Evolutionary conservation across 352 stramenopile species (phyloP).

Genomic region (Globisporangium barbulae): DNA sequence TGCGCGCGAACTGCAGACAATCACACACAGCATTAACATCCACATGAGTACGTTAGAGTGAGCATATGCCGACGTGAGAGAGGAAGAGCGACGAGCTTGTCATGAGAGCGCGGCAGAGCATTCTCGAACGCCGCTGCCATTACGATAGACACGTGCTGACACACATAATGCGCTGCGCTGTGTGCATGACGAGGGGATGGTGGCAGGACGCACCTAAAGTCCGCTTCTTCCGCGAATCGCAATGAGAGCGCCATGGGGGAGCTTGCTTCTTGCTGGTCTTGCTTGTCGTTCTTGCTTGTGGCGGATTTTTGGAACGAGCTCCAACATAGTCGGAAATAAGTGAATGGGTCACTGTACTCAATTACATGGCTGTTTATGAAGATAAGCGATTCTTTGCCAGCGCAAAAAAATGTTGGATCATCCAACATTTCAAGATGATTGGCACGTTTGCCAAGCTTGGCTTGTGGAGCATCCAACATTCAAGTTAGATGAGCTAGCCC

Average conservation of each 20-base stretch:
- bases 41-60: background rate
- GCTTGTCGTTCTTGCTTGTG: background rate
- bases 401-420: too few species aligned
- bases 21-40: background rate
- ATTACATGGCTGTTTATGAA: too few species aligned
- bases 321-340: too few species aligned
- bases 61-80: too few species aligned
- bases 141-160: background rate
- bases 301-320: too few species aligned
- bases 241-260: constrained; percentile 36
- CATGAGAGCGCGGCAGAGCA: background rate
- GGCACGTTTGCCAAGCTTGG: too few species aligned
- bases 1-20: constrained; percentile 38
- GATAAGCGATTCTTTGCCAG: too few species aligned
- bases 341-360: too few species aligned
- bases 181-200: background rate
- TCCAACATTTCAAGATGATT: too few species aligned
- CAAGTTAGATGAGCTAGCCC: too few species aligned
- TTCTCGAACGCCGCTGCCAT: background rate
- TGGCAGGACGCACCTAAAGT: constrained; percentile 41
- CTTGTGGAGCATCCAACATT: too few species aligned
- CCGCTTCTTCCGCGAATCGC: constrained; percentile 43
- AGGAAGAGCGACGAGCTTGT: background rate
- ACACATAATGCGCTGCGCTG: background rate
- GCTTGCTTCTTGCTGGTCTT: background rate